phyloP scores from a whole-genome alignment of 495 filamentous ascomycete genomes.

The Pyrenula aspistea region DNA sequence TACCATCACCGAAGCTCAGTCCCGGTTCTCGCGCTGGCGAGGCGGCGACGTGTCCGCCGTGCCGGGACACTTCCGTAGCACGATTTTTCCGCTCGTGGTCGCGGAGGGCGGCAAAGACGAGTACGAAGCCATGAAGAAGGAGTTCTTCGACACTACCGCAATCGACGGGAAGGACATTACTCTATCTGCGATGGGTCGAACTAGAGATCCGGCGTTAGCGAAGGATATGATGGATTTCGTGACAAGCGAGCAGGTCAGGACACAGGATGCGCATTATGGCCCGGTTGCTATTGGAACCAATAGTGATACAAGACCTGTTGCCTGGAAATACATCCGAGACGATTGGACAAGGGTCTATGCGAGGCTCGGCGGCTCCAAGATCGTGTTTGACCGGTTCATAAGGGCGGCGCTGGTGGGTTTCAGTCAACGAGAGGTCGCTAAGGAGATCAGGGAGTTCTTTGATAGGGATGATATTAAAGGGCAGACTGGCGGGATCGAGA shows the following conservation, averaged over 20 bases:
- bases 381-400: conserved; percentile 80
- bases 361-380: conserved; percentile 65
- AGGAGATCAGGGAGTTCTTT: conserved; percentile 79
- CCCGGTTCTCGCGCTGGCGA: conserved; percentile 63
- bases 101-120: conserved; percentile 50
- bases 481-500: conserved; percentile 58
- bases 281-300: conserved; percentile 62
- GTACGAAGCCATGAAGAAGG: conserved; percentile 66
- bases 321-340: conserved; percentile 76
- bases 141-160: conserved; percentile 68
- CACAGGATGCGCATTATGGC: conserved; percentile 79
- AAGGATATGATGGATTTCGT: conserved; percentile 63
- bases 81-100: conserved; percentile 71
- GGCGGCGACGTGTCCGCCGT: conserved; percentile 56
- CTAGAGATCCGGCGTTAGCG: conserved; percentile 54
- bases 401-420: conserved; percentile 67
- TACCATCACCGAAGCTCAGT: conserved; percentile 49
- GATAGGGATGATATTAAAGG: conserved; percentile 42
- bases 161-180: conserved; percentile 85
- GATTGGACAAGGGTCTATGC: conserved; percentile 60
- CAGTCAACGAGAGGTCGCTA: conserved; percentile 49
- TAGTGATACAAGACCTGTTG: conserved; percentile 47
- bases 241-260: conserved; percentile 61
- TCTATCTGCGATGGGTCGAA: conserved; percentile 63
- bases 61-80: conserved; percentile 65